These are phyloP conservation scores for Hypoxylon sp. DNA, from an alignment of 2,329 filamentous ascomycete genomes.

Conservation along the genomic window DNA sequence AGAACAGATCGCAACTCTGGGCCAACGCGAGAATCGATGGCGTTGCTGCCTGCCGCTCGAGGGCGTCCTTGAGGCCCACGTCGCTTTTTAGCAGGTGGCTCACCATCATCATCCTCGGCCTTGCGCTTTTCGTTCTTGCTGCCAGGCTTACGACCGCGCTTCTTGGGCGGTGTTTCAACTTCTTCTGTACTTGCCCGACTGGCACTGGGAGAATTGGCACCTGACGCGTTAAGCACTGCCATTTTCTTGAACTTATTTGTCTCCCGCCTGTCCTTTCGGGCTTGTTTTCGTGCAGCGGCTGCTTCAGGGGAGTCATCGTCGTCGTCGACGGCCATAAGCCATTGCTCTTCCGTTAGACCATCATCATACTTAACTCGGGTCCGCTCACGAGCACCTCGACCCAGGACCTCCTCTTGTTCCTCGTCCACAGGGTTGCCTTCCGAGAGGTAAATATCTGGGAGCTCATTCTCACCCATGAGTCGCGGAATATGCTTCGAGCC, in stretches of 20 bases:
- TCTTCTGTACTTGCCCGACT: constrained; percentile 88
- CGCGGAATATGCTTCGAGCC: constrained; percentile 74
- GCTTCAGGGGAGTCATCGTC: constrained; percentile 95
- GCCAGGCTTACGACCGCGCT: constrained; percentile 83
- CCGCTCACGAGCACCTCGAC: constrained; percentile 92
- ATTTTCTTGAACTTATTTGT: constrained; percentile 75
- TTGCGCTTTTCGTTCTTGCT: constrained; percentile 86
- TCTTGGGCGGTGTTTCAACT: constrained; percentile 76
- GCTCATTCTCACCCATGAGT: constrained; percentile 84
- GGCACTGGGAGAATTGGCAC: constrained; percentile 78
- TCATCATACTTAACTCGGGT: constrained; percentile 96
- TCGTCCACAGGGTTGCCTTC: constrained; percentile 85
- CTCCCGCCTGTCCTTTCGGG: constrained; percentile 81
- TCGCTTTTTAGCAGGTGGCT: constrained; percentile 81
- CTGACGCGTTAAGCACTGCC: constrained; percentile 45
- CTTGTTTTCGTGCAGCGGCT: constrained; percentile 88
- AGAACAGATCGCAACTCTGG: constrained; percentile 77
- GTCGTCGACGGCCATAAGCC: constrained; percentile 97
- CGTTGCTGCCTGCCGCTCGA: constrained; percentile 61
- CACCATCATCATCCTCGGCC: constrained; percentile 78
- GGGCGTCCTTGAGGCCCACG: constrained; percentile 74
- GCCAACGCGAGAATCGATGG: constrained; percentile 60
- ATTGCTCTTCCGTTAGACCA: constrained; percentile 97
- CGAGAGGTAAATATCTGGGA: constrained; percentile 92
- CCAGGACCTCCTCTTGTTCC: constrained; percentile 78